phyloP scores from a whole-genome alignment of 306 rosid genomes.

The Dryas alaskensis region DNA sequence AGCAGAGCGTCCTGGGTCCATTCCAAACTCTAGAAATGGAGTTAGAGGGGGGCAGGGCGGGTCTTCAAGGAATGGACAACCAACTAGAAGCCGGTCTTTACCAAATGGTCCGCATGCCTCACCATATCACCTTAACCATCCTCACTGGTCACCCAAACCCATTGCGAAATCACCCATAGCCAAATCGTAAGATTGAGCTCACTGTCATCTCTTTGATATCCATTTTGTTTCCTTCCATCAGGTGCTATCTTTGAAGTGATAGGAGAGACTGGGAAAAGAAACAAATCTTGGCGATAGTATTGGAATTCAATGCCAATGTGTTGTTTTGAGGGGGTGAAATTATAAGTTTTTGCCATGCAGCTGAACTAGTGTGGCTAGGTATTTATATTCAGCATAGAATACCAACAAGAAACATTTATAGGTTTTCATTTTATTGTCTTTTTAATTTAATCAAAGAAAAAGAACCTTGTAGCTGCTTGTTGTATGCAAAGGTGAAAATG shows the following conservation, averaged over 20 bases:
- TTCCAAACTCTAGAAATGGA: slow-evolving; percentile 18
- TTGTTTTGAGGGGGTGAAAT: not conserved
- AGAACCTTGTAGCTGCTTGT: slow-evolving; percentile 7
- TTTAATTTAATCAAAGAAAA: not conserved
- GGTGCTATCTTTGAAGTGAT: not conserved
- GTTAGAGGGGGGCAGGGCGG: slow-evolving; percentile 7
- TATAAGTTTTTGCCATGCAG: slow-evolving; percentile 4
- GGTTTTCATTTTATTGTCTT: not conserved
- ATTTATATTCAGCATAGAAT: slow-evolving; percentile 10
- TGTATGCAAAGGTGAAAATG: slow-evolving; percentile 17
- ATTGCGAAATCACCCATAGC: not conserved
- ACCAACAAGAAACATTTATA: slow-evolving; percentile 2
- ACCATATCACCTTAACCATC: slow-evolving; percentile 25
- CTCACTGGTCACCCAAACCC: slow-evolving; percentile 31
- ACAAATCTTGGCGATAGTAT: not conserved
- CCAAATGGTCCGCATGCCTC: slow-evolving; percentile 35
- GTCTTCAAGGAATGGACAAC: slow-evolving; percentile 23
- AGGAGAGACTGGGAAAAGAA: not conserved
- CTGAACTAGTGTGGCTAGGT: slow-evolving; percentile 7
- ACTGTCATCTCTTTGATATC: not conserved
- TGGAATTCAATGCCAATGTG: not conserved
- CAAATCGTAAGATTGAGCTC: slow-evolving; percentile 10
- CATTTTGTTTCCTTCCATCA: not conserved
- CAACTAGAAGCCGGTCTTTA: slow-evolving; percentile 31
- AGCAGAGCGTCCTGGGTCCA: slow-evolving; percentile 21